These are phyloP conservation scores for Fusarium sp. DNA, from an alignment of 2,329 filamentous ascomycete species.

Conservation along the genomic window DNA sequence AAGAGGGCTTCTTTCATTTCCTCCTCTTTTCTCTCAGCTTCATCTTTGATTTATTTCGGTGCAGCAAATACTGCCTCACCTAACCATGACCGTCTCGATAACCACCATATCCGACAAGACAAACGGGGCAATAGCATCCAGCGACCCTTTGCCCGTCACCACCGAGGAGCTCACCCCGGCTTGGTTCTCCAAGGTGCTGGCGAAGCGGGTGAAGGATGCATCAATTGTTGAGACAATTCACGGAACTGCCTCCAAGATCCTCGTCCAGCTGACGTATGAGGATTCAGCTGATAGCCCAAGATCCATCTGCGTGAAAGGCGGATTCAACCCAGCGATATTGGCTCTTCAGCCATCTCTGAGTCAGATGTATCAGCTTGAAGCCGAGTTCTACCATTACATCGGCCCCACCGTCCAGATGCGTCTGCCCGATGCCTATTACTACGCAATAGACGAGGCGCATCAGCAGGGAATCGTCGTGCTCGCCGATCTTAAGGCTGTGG, in stretches of 20 bases:
- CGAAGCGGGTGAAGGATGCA: neutral
- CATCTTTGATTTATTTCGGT: neutral
- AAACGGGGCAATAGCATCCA: neutral
- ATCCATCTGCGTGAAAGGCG: conserved; percentile 8
- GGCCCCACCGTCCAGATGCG: neutral
- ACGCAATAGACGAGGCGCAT: neutral
- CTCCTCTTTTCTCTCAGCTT: neutral
- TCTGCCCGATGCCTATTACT: neutral
- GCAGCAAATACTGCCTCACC: neutral
- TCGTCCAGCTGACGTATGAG: neutral
- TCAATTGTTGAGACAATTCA: neutral
- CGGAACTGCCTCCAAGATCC: conserved; percentile 22
- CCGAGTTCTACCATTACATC: conserved; percentile 6
- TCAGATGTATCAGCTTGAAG: conserved; percentile 9
- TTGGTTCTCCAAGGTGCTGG: conserved; percentile 15
- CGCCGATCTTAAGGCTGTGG: conserved; percentile 8
- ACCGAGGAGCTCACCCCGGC: neutral
- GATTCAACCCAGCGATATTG: conserved; percentile 13
- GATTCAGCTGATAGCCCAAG: neutral
- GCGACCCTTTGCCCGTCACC: neutral
- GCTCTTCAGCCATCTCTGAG: neutral
- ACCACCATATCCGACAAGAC: neutral
- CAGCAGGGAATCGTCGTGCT: conserved; percentile 24
- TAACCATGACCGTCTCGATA: neutral
- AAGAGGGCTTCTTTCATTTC: neutral